phyloP scores from a whole-genome alignment of 768 basidiomycete species.

The Russula earlei region DNA sequence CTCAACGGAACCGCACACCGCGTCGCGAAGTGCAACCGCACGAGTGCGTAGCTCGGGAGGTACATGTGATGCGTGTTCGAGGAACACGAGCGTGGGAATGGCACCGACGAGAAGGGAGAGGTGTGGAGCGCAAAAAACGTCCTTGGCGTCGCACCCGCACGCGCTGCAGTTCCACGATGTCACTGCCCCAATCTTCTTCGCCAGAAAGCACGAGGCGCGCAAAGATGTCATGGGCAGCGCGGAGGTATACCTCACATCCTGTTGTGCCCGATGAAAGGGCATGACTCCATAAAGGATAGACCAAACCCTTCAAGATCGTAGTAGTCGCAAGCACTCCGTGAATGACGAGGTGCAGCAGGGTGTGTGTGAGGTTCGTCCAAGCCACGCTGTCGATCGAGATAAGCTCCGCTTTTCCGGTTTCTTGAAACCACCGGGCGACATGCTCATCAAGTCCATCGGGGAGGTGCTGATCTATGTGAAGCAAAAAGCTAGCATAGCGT shows the following conservation, averaged over 20 bases:
- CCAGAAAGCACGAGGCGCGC: constrained; percentile 48
- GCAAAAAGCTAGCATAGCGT: constrained; percentile 61
- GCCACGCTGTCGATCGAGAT: constrained; percentile 46
- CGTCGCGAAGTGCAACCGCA: constrained; percentile 43
- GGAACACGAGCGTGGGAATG: constrained; percentile 59
- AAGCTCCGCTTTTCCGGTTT: constrained; percentile 56
- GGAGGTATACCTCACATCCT: constrained; percentile 42
- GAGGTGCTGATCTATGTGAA: constrained; percentile 69
- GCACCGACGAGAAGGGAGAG: constrained; percentile 52
- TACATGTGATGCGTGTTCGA: constrained; percentile 54
- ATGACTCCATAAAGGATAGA: constrained; percentile 71
- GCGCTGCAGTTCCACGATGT: constrained; percentile 58
- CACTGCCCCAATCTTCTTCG: constrained; percentile 34
- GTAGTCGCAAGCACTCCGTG: constrained; percentile 63
- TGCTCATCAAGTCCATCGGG: constrained; percentile 61
- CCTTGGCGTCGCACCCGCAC: constrained; percentile 59
- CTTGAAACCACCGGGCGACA: constrained; percentile 63
- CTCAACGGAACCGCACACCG: constrained; percentile 51
- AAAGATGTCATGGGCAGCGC: constrained; percentile 55
- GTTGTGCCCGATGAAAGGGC: constrained; percentile 34
- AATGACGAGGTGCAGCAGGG: constrained; percentile 54
- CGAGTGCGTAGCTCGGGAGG: constrained; percentile 40
- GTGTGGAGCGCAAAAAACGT: constrained; percentile 56
- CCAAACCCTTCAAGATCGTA: constrained; percentile 60
- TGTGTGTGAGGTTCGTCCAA: constrained; percentile 57